Evolutionary conservation across 2,329 filamentous ascomycete genomes (phyloP), one percentile per base, ranked within the genome.

Genomic region (Sporothrix euskadiensis): DNA sequence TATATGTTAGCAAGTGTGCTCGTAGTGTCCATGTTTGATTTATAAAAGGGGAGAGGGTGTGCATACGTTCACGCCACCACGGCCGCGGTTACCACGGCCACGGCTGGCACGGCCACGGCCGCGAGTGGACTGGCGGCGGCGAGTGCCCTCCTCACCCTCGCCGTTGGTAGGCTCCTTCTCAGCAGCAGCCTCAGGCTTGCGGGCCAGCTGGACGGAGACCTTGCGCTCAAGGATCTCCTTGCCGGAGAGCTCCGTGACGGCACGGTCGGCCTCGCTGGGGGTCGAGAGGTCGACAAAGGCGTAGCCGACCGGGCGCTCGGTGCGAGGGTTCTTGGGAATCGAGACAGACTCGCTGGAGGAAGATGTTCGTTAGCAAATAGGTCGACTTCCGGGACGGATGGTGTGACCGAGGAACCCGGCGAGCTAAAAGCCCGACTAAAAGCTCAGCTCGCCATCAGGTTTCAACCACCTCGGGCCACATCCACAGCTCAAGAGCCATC

Each of bases 251-350:
- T 97, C 94, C 79, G 89, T 88, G 80, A 99, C 98, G 81, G 96
- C 96, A 83, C 94, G 93, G 85, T 98, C 93, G 77, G 96, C 96
- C 87, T 98, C 96, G 78, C 90, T 90, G 75, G 96, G 93, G 77
- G 95, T 98, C 76, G 94, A 97, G 78, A 99, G 92, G 82, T 98
- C 96, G 83, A 99, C 96, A 83, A 99, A 99, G 82, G 96, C 96
- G 84, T 98, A 99, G 82, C 96, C 96, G 83, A 99, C 96, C 77
- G 96, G 95, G 83, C 96, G 95, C 85, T 94, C 95, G 85, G 95
- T 99, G 84, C 96, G 95, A 82, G 96, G 96, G 88, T 99, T 98
- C 89, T 97, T 97, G 79, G 96, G 96, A 85, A 99, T 99, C 79
- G 96, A 98, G 84, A 95, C 95, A 84, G 94, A 97, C 88, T 99